Percentiles rank a stretch among this genome's conserved stretches.
Evolutionary conservation across 2,329 filamentous ascomycete species (phyloP).

Genomic region (Alternaria hordeiaustralica): DNA sequence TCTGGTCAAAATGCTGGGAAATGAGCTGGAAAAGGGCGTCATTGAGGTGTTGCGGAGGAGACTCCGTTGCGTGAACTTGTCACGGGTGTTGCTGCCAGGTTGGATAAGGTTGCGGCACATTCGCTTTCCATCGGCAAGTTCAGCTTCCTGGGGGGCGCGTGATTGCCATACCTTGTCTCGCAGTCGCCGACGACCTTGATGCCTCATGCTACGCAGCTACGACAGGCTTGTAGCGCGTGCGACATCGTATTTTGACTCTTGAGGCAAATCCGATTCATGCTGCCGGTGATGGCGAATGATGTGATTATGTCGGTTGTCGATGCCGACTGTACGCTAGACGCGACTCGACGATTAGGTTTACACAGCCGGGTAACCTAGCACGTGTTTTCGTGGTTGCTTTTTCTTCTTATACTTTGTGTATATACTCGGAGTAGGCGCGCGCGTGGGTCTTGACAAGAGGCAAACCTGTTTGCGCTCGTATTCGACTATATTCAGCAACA

Average conservation of each 20-base stretch:
- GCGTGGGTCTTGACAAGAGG: not conserved
- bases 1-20: not conserved
- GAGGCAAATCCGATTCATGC: not conserved
- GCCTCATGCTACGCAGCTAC: too few species aligned
- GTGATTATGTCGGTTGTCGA: not conserved
- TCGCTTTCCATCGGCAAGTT: slow-evolving; percentile 5
- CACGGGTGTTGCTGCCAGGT: not conserved
- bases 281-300: not conserved
- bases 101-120: not conserved
- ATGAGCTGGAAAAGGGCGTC: not conserved
- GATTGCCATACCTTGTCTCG: not conserved
- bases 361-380: not conserved
- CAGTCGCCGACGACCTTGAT: not conserved
- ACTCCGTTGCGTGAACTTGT: not conserved
- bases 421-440: not conserved
- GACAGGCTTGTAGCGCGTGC: not conserved
- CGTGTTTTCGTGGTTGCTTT: not conserved
- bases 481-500: not conserved
- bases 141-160: not conserved
- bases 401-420: not conserved
- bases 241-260: not conserved
- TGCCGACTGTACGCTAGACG: not conserved
- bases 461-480: not conserved
- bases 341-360: not conserved
- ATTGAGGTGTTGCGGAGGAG: not conserved